Percentiles rank a stretch among this genome's conserved stretches.
phyloP scores from a whole-genome alignment of 177 flowering plant genomes.

The Vitis hybrid region DNA sequence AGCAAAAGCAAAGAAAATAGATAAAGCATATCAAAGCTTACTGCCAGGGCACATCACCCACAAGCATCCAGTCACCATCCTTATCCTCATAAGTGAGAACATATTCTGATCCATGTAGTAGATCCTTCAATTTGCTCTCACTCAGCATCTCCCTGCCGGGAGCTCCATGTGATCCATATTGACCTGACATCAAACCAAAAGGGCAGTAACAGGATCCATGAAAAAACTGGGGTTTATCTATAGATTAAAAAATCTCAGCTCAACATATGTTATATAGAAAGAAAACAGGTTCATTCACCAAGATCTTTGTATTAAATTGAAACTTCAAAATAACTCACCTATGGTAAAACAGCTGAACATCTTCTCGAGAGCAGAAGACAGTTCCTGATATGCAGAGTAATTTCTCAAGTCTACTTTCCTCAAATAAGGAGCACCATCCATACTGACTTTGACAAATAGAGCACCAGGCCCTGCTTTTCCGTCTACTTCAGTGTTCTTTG shows the following conservation, averaged over 20 bases:
- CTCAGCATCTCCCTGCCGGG: constrained; percentile 33
- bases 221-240: not conserved
- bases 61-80: constrained; percentile 69
- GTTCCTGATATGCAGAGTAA: constrained; percentile 39
- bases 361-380: constrained; percentile 52
- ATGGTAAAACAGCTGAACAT: constrained; percentile 58
- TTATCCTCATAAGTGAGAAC: constrained; percentile 59
- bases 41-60: constrained; percentile 67
- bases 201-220: constrained; percentile 26
- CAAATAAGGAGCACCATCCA: constrained; percentile 63
- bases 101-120: constrained; percentile 53
- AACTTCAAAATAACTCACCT: constrained; percentile 29
- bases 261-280: no score
- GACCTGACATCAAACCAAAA: constrained; percentile 29
- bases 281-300: not conserved
- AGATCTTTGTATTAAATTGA: not conserved
- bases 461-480: constrained; percentile 67
- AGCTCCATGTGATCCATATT: constrained; percentile 44
- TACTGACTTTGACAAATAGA: constrained; percentile 49
- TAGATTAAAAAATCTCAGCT: no score
- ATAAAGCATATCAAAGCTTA: constrained; percentile 24
- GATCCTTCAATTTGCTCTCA: constrained; percentile 51
- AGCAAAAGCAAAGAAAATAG: not conserved
- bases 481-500: constrained; percentile 74
- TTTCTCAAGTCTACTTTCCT: constrained; percentile 48